These are phyloP conservation scores for Talaromyces proteolyticus DNA, from an alignment of 495 filamentous ascomycete genomes.

Conservation along the genomic window DNA sequence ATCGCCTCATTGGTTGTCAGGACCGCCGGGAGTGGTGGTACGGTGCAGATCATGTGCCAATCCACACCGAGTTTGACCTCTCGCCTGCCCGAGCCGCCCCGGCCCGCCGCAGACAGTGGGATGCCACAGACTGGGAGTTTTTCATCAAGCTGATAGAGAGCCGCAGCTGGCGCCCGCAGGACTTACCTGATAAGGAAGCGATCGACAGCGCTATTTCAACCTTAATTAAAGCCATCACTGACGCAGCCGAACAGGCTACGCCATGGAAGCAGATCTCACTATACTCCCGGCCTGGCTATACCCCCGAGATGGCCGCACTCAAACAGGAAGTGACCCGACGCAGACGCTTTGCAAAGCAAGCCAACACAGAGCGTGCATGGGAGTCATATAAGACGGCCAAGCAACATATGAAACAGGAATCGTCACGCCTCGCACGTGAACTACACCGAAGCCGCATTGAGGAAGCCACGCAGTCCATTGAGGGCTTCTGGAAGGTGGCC, in stretches of 20 bases:
- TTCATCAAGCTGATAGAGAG: neutral
- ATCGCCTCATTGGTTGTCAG: neutral
- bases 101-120: neutral
- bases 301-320: neutral
- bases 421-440: neutral
- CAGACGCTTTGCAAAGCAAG: neutral
- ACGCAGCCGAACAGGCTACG: neutral
- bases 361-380: neutral
- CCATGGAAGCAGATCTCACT: neutral
- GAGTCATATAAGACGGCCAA: neutral
- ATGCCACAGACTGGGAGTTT: neutral
- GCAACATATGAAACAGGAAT: neutral
- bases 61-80: neutral
- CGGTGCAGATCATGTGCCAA: neutral
- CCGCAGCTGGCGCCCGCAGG: neutral
- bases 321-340: neutral
- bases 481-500: conserved; percentile 5
- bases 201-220: conserved; percentile 1
- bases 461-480: conserved; percentile 1
- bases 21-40: neutral
- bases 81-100: neutral
- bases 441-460: conserved; percentile 1
- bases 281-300: neutral
- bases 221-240: neutral
- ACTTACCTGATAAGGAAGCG: neutral